A percentile compares a stretch with the other conserved stretches of the same genome.
Evolutionary conservation across 1,284 basidiomycete species (phyloP).

Genomic region (Cryptococcus maquisensis): DNA sequence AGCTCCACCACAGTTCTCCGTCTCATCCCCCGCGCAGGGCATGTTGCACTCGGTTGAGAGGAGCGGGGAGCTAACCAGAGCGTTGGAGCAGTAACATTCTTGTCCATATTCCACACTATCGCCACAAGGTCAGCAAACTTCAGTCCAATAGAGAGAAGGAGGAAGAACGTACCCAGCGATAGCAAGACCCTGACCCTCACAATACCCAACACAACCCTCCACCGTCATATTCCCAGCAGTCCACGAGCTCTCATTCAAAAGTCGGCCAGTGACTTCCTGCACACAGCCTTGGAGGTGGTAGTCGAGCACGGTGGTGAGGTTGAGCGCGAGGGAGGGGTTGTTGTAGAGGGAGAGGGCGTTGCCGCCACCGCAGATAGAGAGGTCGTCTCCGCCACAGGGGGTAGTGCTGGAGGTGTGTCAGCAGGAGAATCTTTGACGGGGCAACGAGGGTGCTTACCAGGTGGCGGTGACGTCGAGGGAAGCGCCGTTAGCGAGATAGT

Average conservation of each 20-base stretch:
- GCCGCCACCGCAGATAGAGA: slow-evolving; percentile 10
- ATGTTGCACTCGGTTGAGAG: slow-evolving; percentile 7
- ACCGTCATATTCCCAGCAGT: slow-evolving; percentile 24
- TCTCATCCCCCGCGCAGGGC: slow-evolving; percentile 11
- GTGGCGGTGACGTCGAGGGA: slow-evolving; percentile 3
- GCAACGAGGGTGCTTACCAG: neutral
- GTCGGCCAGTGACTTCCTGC: slow-evolving; percentile 19
- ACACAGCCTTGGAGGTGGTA: slow-evolving; percentile 15
- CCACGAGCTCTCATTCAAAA: slow-evolving; percentile 16
- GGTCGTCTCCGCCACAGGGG: slow-evolving; percentile 11
- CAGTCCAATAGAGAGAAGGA: slow-evolving; percentile 8
- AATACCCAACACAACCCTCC: slow-evolving; percentile 23
- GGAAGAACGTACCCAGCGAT: neutral
- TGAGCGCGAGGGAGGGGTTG: slow-evolving; percentile 13
- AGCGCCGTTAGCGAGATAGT: slow-evolving; percentile 17
- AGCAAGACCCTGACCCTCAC: slow-evolving; percentile 9
- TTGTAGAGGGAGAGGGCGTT: slow-evolving; percentile 14
- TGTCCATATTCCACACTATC: slow-evolving; percentile 20
- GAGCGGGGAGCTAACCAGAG: slow-evolving; percentile 14
- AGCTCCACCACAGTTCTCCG: slow-evolving; percentile 20
- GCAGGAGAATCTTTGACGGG: too few species aligned
- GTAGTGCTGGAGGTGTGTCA: neutral
- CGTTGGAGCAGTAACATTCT: slow-evolving; percentile 22
- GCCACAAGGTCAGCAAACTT: slow-evolving; percentile 19
- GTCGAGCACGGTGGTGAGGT: slow-evolving; percentile 3